Conservation (phyloP, 2,329 filamentous ascomycete species). For the Fusarium kyushuense region DNA sequence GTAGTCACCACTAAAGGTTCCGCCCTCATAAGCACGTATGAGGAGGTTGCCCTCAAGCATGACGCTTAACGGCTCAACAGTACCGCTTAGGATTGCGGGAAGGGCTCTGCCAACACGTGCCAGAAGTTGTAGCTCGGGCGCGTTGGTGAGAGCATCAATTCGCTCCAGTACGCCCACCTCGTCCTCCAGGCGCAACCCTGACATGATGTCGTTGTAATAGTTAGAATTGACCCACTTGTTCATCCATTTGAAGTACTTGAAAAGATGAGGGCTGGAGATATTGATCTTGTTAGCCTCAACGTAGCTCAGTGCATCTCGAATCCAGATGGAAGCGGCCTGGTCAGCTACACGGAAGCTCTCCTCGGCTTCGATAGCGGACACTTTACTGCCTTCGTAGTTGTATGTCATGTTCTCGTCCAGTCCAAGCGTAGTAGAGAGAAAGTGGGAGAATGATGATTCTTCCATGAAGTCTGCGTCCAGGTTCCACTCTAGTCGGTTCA, state of each 20-base stretch:
- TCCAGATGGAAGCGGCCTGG: slow-evolving; percentile 16
- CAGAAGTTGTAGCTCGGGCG: slow-evolving; percentile 6
- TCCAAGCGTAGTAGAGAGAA: background rate
- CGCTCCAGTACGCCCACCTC: background rate
- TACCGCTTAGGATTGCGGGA: background rate
- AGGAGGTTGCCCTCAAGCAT: slow-evolving; percentile 6
- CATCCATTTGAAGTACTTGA: slow-evolving; percentile 19
- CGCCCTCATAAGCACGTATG: slow-evolving; percentile 7
- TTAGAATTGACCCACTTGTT: slow-evolving; percentile 11
- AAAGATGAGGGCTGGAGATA: slow-evolving; percentile 6
- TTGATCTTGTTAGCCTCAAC: slow-evolving; percentile 7
- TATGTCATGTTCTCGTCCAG: slow-evolving; percentile 11
- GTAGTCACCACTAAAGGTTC: slow-evolving; percentile 14
- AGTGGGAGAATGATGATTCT: background rate
- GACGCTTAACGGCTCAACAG: background rate
- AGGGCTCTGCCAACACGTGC: slow-evolving; percentile 8
- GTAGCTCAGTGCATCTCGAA: background rate
- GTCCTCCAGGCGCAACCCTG: background rate
- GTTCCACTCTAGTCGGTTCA: slow-evolving; percentile 5
- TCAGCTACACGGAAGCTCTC: background rate
- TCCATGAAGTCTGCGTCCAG: slow-evolving; percentile 2
- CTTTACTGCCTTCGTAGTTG: slow-evolving; percentile 1
- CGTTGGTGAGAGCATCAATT: background rate
- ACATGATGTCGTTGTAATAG: slow-evolving; percentile 9
- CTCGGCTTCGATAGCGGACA: background rate